Conservation (phyloP, 1,139 yeast species). For the Pichia sp. region DNA sequence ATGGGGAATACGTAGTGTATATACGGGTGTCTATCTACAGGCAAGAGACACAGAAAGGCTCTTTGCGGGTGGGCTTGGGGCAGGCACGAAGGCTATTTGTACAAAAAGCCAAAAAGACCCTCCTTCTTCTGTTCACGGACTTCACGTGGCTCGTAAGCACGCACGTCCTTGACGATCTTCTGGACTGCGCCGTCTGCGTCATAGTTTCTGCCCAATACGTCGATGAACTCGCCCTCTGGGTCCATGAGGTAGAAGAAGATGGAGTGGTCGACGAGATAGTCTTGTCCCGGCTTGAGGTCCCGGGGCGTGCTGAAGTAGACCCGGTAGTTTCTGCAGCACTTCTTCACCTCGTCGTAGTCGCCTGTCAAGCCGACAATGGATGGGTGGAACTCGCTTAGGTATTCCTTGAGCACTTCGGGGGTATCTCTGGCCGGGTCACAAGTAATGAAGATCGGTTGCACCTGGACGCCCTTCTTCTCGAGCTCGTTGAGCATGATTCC, state of each 20-base stretch:
- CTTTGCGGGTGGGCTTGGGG: background rate
- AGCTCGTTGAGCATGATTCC: conserved; percentile 70
- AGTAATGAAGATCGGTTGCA: conserved; percentile 87
- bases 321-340: conserved; percentile 79
- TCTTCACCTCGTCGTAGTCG: conserved; percentile 75
- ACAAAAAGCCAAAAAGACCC: conserved; percentile 39
- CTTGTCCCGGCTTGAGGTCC: conserved; percentile 89
- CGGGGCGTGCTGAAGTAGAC: conserved; percentile 97
- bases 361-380: conserved; percentile 89
- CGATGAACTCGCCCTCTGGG: conserved; percentile 91
- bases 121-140: conserved; percentile 58
- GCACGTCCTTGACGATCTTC: conserved; percentile 71
- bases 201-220: conserved; percentile 89
- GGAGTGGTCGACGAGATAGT: conserved; percentile 93
- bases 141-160: conserved; percentile 67
- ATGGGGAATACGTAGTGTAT: no score
- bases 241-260: conserved; percentile 95
- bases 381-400: conserved; percentile 83
- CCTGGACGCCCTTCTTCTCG: conserved; percentile 52
- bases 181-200: conserved; percentile 75
- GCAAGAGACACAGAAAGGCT: no score
- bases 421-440: conserved; percentile 95
- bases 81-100: conserved; percentile 23
- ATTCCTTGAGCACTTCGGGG: conserved; percentile 75
- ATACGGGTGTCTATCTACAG: no score